Evolutionary conservation across 768 basidiomycete species (phyloP).

Genomic region (Cystobasidium onofrii): DNA sequence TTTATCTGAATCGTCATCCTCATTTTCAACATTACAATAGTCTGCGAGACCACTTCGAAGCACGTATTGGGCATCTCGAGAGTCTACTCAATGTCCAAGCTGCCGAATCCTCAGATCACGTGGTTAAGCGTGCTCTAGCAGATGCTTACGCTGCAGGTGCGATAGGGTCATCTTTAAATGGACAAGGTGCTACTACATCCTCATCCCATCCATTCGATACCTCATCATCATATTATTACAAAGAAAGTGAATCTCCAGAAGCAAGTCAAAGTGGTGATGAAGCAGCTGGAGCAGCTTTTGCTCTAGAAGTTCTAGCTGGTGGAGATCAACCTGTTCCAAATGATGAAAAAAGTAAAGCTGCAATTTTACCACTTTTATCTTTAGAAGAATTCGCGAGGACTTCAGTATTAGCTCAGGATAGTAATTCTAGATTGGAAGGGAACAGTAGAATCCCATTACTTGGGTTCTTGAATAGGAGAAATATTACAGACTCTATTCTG

Average conservation of each 20-base stretch:
- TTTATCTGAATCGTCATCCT: no score
- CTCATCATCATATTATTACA: background rate
- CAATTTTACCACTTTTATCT: background rate
- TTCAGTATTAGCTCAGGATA: background rate
- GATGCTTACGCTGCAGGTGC: background rate
- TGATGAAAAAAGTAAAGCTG: background rate
- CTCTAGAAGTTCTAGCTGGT: background rate
- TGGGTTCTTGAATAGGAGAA: background rate
- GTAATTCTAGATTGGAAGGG: background rate
- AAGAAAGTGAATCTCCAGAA: slow-evolving; percentile 6
- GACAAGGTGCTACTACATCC: background rate
- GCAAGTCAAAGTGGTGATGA: background rate
- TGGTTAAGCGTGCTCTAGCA: background rate
- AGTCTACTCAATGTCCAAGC: background rate
- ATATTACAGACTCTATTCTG: background rate
- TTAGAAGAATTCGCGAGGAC: background rate
- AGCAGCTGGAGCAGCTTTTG: background rate
- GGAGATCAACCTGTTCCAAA: background rate
- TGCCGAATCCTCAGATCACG: background rate
- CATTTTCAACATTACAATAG: background rate
- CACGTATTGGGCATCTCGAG: background rate
- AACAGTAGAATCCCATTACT: background rate
- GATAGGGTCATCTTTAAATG: background rate
- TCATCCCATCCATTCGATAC: background rate
- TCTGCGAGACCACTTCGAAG: background rate